Evolutionary conservation across 768 basidiomycete genomes (phyloP), one percentile per base, ranked within the genome.

Genomic region (Mycena alexandri): DNA sequence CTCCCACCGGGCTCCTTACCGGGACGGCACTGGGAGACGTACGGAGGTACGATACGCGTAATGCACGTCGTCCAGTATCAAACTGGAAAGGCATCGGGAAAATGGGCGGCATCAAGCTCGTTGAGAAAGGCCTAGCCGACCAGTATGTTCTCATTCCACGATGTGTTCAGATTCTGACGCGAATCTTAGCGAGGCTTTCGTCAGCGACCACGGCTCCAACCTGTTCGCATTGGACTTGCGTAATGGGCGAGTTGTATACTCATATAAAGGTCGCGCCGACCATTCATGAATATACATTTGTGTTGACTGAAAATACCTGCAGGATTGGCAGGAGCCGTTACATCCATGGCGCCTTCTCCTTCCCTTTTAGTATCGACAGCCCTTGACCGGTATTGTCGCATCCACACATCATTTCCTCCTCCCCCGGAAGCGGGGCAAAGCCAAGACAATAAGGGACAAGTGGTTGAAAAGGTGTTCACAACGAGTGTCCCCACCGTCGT

Each of bases 1-100:
- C 69, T 29, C 76, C 67, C n/a, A 76, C 62, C 61, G 86, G 90
- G 44, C 75, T 95, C 24, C 76, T 90, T 17, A 84, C 88, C n/a
- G 94, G 94, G 0, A 94, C 92, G 0, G 85, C 87, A 61, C 79
- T 89, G 47, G 94, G 94, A 21, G 85, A 92, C 71, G 79, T 95
- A 7, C 87, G 91, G 50, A 84, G 87, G 46, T 96, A 96, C 72
- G 94, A 96, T 72, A 90, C 89, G 1, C 88, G 93, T 57, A 83
- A 87, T 10, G 88, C 86, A 24, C 86, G 87, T 19, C 83, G 87
- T 46, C 94, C 94, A 19, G 84, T 90, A n/a, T 80, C 85, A 24
- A 84, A 91, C 67, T 94, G 92, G 85, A 85, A 83, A 51, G 81
- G 81, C 14, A 74, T 92, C 16, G 85, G 81, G 11, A 90, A 89